A percentile compares a stretch with the other conserved stretches of the same genome.
Evolutionary conservation across 2,329 filamentous ascomycete genomes (phyloP).

Genomic region (Achaetomium macrosporum): DNA sequence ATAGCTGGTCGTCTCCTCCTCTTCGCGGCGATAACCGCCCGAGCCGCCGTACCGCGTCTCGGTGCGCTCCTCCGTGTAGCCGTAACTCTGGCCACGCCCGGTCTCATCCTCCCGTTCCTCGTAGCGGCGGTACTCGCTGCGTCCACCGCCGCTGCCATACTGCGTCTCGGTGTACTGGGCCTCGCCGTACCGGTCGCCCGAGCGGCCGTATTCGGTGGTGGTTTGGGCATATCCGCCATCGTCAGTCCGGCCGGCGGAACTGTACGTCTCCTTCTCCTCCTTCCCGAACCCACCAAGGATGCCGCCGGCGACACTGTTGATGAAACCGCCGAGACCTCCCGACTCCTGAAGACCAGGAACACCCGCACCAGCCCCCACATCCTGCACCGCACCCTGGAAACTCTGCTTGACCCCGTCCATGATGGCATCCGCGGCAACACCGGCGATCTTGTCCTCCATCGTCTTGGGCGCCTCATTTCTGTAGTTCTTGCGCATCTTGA

Average conservation of each 20-base stretch:
- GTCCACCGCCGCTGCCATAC: slow-evolving; percentile 50
- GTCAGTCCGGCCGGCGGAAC: slow-evolving; percentile 44
- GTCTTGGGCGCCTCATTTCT: slow-evolving; percentile 39
- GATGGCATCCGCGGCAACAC: slow-evolving; percentile 50
- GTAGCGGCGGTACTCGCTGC: slow-evolving; percentile 56
- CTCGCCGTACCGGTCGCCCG: slow-evolving; percentile 53
- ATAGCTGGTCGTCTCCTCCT: slow-evolving; percentile 12
- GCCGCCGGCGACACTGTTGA: slow-evolving; percentile 59
- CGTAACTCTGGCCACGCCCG: slow-evolving; percentile 41
- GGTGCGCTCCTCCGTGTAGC: slow-evolving; percentile 51
- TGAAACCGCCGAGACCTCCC: slow-evolving; percentile 61
- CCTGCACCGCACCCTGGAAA: slow-evolving; percentile 41
- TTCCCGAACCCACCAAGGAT: slow-evolving; percentile 45
- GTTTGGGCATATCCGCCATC: slow-evolving; percentile 58
- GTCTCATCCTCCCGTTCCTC: slow-evolving; percentile 47
- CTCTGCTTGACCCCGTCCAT: slow-evolving; percentile 52
- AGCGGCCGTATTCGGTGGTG: slow-evolving; percentile 56
- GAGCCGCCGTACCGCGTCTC: slow-evolving; percentile 49
- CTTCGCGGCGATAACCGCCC: slow-evolving; percentile 20
- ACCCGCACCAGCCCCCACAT: slow-evolving; percentile 13
- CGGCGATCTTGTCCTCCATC: slow-evolving; percentile 51
- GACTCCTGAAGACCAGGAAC: slow-evolving; percentile 33
- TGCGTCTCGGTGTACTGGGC: slow-evolving; percentile 55
- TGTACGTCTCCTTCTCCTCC: slow-evolving; percentile 47
- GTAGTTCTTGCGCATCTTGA: slow-evolving; percentile 69